Conservation (phyloP, 805 yeast species). For the Cyberlindnera nakhonratchasimensis region DNA sequence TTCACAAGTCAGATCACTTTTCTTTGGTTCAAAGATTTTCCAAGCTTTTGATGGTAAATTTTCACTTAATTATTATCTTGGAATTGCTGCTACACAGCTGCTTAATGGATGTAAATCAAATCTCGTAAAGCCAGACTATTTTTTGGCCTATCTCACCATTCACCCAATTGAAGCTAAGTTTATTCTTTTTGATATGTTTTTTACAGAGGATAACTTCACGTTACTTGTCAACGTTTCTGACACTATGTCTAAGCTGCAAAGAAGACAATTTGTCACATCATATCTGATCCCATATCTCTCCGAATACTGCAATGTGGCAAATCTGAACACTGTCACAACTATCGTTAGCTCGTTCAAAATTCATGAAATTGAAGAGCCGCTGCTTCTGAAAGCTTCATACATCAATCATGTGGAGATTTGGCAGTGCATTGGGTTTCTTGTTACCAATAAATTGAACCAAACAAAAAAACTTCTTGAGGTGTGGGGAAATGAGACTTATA, state of each 20-base stretch:
- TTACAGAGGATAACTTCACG: constrained; percentile 11
- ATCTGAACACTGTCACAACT: constrained; percentile 10
- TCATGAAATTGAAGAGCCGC: constrained; percentile 6
- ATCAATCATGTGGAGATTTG: constrained; percentile 12
- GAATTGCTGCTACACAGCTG: constrained; percentile 17
- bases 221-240: neutral
- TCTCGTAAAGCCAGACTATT: constrained; percentile 9
- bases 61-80: constrained; percentile 15
- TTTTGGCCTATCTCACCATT: constrained; percentile 21
- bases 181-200: constrained; percentile 14
- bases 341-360: constrained; percentile 14
- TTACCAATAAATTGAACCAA: constrained; percentile 7
- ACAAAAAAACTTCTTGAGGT: constrained; percentile 16
- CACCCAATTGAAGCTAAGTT: constrained; percentile 26
- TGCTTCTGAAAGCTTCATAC: constrained; percentile 8
- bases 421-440: constrained; percentile 9
- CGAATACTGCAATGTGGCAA: constrained; percentile 4
- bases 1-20: constrained; percentile 18
- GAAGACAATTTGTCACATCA: constrained; percentile 16
- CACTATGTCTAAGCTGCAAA: constrained; percentile 16
- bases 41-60: constrained; percentile 24
- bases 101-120: constrained; percentile 11
- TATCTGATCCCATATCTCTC: constrained; percentile 21
- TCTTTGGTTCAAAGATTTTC: constrained; percentile 28
- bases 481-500: constrained; percentile 37